Conservation (phyloP, 345 rosid genomes). For the Physaria fendleri region DNA sequence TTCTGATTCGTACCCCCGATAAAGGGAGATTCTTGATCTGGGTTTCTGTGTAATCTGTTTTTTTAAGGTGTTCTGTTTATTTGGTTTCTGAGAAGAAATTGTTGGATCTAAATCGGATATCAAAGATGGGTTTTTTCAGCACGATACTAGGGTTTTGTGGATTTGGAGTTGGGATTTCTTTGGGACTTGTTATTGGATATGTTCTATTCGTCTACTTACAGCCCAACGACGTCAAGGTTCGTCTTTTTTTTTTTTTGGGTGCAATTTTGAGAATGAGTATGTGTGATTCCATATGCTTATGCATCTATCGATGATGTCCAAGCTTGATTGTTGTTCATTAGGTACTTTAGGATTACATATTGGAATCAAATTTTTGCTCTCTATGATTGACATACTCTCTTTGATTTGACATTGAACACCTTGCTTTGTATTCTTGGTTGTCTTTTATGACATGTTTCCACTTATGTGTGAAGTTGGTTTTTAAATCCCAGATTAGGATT, state of each 20-base stretch:
- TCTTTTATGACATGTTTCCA: background rate
- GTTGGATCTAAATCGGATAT: constrained; percentile 1
- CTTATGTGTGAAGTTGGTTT: background rate
- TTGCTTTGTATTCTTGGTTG: background rate
- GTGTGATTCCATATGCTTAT: background rate
- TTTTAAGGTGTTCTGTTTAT: background rate
- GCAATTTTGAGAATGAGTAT: background rate
- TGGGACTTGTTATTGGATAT: constrained; percentile 75
- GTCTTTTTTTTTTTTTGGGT: background rate
- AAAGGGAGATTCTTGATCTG: background rate
- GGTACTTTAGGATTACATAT: background rate
- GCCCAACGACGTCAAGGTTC: constrained; percentile 72
- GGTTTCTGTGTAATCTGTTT: background rate
- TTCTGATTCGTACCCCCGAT: background rate
- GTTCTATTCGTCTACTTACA: constrained; percentile 65
- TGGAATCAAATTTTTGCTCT: background rate
- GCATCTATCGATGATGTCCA: background rate
- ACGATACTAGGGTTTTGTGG: constrained; percentile 71
- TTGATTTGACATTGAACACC: background rate
- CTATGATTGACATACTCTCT: background rate
- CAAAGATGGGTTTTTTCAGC: constrained; percentile 66
- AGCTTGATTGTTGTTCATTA: background rate
- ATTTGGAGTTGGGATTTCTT: constrained; percentile 75
- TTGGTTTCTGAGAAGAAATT: constrained; percentile 14
- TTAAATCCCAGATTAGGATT: background rate